Percentiles rank a stretch among this genome's conserved stretches.
These are phyloP conservation scores for Hyphodiscus hymeniophilus DNA, from an alignment of 495 filamentous ascomycete genomes.

Conservation along the genomic window DNA sequence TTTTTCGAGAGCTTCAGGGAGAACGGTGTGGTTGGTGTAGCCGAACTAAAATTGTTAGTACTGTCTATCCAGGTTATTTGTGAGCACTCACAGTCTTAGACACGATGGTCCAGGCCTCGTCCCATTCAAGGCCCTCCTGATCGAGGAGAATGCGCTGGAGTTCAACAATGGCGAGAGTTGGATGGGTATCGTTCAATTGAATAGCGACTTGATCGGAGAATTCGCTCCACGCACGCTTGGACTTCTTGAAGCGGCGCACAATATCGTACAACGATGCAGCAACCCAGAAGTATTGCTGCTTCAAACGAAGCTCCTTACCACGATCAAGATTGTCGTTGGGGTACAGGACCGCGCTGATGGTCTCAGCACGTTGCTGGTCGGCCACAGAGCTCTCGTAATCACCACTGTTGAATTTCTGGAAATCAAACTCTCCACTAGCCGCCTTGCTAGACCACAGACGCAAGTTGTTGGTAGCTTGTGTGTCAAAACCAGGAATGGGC, in stretches of 20 bases:
- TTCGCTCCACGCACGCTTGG: conserved; percentile 79
- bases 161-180: conserved; percentile 92
- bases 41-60: conserved; percentile 50
- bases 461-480: conserved; percentile 89
- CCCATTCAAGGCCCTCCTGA: conserved; percentile 84
- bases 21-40: conserved; percentile 97
- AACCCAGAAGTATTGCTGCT: conserved; percentile 99
- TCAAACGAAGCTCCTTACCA: conserved; percentile 93
- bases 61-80: conserved; percentile 11
- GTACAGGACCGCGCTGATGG: conserved; percentile 94
- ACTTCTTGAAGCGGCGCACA: conserved; percentile 95
- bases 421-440: conserved; percentile 94
- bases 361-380: conserved; percentile 93
- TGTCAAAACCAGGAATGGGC: conserved; percentile 85
- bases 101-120: conserved; percentile 82
- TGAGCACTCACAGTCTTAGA: conserved; percentile 33
- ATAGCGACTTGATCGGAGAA: conserved; percentile 96
- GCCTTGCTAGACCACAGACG: conserved; percentile 96
- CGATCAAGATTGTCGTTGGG: conserved; percentile 96
- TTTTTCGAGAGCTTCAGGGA: conserved; percentile 95
- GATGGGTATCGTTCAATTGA: conserved; percentile 96
- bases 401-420: conserved; percentile 98
- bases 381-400: conserved; percentile 96
- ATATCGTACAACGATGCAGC: conserved; percentile 94
- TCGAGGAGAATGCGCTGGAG: conserved; percentile 88